Conservation (phyloP, 2,329 filamentous ascomycete species). For the Curvularia spicifera region DNA sequence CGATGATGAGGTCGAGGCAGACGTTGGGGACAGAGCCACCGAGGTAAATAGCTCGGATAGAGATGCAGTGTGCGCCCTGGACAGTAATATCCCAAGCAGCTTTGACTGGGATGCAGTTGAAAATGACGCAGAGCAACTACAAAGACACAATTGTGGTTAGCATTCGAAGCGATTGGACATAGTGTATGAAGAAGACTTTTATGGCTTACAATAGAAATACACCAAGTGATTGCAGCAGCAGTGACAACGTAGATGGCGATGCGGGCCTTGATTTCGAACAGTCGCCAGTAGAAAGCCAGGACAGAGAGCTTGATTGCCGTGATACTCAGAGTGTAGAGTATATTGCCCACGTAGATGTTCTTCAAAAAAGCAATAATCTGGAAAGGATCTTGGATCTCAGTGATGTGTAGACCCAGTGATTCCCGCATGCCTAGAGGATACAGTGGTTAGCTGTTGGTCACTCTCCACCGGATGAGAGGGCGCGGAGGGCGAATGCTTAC, state of each 20-base stretch:
- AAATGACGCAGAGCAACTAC: constrained; percentile 27
- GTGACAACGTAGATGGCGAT: constrained; percentile 19
- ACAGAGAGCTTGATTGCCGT: constrained; percentile 33
- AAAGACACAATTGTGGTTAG: constrained; percentile 1
- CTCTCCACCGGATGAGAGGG: background rate
- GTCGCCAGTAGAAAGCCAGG: constrained; percentile 35
- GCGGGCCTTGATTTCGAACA: constrained; percentile 29
- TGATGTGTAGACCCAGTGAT: constrained; percentile 22
- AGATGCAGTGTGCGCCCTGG: constrained; percentile 27
- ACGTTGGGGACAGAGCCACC: constrained; percentile 36
- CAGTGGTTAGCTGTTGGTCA: background rate
- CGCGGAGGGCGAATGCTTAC: constrained; percentile 15
- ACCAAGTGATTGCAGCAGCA: constrained; percentile 25
- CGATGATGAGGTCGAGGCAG: constrained; percentile 30
- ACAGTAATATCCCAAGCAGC: constrained; percentile 34
- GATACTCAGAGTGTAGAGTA: constrained; percentile 29
- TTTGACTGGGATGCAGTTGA: constrained; percentile 29
- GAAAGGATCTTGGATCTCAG: constrained; percentile 10
- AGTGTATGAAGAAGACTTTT: background rate
- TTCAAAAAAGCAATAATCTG: constrained; percentile 24
- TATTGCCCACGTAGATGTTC: constrained; percentile 27
- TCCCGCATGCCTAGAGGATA: constrained; percentile 23
- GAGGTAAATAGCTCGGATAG: constrained; percentile 26
- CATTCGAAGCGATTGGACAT: background rate
- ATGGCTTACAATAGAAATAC: constrained; percentile 25